Evolutionary conservation across 192 early-diverging fungal species (phyloP).

Genomic region (Lobosporangium transversale): DNA sequence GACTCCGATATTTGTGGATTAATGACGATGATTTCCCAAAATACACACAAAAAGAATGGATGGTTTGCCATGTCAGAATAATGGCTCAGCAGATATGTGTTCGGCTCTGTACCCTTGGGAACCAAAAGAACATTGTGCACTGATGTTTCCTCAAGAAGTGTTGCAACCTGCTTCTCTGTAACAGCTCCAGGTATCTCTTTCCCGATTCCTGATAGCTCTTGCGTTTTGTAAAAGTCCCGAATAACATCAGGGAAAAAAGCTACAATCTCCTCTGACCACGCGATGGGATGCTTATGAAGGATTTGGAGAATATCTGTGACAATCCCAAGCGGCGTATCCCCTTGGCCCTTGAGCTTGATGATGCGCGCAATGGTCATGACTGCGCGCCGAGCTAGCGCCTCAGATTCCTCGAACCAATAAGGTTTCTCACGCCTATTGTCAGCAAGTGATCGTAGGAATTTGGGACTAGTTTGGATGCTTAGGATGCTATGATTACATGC

Average conservation of each 20-base stretch:
- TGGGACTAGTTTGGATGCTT: constrained; percentile 73
- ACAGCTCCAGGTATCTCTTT: constrained; percentile 44
- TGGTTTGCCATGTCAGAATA: constrained; percentile 71
- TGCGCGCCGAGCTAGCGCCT: constrained; percentile 63
- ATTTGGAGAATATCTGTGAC: constrained; percentile 58
- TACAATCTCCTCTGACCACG: constrained; percentile 64
- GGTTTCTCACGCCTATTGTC: constrained; percentile 64
- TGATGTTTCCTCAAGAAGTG: constrained; percentile 32
- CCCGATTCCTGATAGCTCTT: constrained; percentile 26
- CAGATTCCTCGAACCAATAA: constrained; percentile 71
- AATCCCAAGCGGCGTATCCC: constrained; percentile 61
- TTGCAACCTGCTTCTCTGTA: constrained; percentile 33
- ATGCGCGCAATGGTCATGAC: constrained; percentile 63
- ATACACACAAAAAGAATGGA: constrained; percentile 69
- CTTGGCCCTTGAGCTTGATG: constrained; percentile 65
- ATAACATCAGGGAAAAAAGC: constrained; percentile 65
- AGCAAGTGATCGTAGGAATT: constrained; percentile 62
- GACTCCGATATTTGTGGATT: constrained; percentile 48
- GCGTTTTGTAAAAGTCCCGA: constrained; percentile 53
- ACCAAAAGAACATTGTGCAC: constrained; percentile 49
- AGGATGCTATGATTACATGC: constrained; percentile 72
- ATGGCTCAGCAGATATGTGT: constrained; percentile 52
- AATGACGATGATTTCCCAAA: constrained; percentile 66
- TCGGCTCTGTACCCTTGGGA: constrained; percentile 44
- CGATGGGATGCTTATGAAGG: constrained; percentile 59